Base-by-base conservation (phyloP, 1,139 yeast genomes). In the Lodderomyces oxycetoniae region DNA sequence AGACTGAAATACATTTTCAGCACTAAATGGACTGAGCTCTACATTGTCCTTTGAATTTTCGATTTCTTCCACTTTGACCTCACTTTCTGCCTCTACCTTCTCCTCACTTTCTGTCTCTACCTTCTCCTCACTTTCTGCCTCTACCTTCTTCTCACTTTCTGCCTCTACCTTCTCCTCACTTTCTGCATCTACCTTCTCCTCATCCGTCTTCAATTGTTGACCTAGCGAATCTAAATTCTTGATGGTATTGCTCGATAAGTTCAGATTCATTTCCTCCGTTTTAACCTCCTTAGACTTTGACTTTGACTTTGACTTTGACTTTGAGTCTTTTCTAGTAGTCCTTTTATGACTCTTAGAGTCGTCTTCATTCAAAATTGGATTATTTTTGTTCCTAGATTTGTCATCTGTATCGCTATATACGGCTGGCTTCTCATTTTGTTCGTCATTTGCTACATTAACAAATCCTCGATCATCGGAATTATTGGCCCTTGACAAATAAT, bases 1-100 rank as follows among this genome's bases (percentile, higher is more conserved):
- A 0, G 66, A 48, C 43, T 70, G 74, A 48, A 69, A 68, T 3
- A 66, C 58, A 40, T 68, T 69, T 17, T 65, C 64, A 22, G 51
- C 47, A 1, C 63, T 53, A 40, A 70, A 68, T 4, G 67, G 58
- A 17, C 50, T 50, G 25, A 32, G 15, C n/a, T 35, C 21, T 2
- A 12, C 30, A 11, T 26, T 31, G 11, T 25, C 30, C 22, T 22
- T 22, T 7, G 23, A 23, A 14, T 31, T n/a, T 1, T 33, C 34
- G 20, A 24, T 20, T 3, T 15, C 23, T 4, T 32, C 12, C 12
- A 16, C 28, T 3, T 15, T 21, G 12, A n/a, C 19, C 2, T 35
- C 34, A 6, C 17, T 9, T 22, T 16, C 19, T 5, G 13, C 9
- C 3, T 26, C 26, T 19, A 17, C 16, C n/a, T n/a, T 27, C 5